phyloP scores from a whole-genome alignment of 345 rosid genomes.

The Salix arbutifolia region DNA sequence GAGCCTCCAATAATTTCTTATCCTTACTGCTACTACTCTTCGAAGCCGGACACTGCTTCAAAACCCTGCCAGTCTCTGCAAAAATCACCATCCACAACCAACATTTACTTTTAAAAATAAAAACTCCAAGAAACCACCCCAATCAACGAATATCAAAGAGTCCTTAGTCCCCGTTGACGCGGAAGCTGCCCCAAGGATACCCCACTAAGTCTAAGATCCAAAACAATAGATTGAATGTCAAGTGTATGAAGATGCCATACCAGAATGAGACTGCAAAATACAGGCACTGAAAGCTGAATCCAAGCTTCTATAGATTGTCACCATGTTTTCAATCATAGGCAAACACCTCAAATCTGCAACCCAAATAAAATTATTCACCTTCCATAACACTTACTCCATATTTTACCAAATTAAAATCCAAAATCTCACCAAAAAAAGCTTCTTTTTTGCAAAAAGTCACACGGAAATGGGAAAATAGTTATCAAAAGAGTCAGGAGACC shows the following conservation, averaged over 20 bases:
- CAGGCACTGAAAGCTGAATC: conserved; percentile 45
- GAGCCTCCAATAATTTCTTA: conserved; percentile 3
- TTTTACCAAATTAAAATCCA: no score
- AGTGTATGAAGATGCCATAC: conserved; percentile 13
- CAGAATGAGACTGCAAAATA: conserved; percentile 26
- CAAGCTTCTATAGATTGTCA: conserved; percentile 59
- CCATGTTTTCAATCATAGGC: conserved; percentile 51
- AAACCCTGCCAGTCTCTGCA: conserved; percentile 16
- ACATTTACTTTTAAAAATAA: not conserved
- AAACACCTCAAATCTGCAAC: conserved; percentile 52
- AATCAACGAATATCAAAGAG: not conserved
- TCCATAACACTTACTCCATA: no score
- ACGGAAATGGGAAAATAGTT: not conserved
- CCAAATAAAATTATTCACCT: not conserved
- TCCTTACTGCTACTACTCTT: not conserved
- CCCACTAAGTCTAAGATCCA: no score
- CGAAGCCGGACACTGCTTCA: conserved; percentile 7
- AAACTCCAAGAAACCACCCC: not conserved
- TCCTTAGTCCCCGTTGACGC: no score
- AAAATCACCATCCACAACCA: not conserved
- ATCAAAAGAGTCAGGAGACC: not conserved
- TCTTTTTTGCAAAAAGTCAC: no score
- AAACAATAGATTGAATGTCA: not conserved
- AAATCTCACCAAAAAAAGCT: no score
- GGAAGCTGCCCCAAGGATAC: no score